These are phyloP conservation scores for Ustilago shanxiensis DNA, from an alignment of 1,284 basidiomycete genomes.

Conservation along the genomic window DNA sequence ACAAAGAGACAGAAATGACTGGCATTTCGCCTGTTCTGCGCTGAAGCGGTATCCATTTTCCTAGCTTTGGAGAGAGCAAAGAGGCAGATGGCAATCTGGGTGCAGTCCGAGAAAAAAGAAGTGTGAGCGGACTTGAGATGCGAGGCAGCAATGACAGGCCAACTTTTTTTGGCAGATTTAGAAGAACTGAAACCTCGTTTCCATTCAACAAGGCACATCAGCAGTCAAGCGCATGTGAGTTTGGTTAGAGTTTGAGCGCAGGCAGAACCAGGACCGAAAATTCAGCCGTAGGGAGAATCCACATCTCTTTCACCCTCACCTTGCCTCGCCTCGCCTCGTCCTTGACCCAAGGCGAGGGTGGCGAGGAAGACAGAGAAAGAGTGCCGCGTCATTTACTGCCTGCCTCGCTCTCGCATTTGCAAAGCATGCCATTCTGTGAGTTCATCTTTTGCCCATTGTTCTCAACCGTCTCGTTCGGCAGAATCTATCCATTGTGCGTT, in stretches of 20 bases:
- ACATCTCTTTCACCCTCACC: background rate
- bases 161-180: slow-evolving; percentile 33
- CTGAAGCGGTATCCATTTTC: too few species aligned
- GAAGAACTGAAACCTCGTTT: slow-evolving; percentile 34
- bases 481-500: background rate
- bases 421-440: background rate
- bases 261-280: background rate
- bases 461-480: background rate
- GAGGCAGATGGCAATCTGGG: slow-evolving; percentile 8
- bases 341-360: background rate
- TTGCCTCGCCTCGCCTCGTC: too few species aligned
- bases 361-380: background rate
- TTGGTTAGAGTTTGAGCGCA: background rate
- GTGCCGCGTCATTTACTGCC: slow-evolving; percentile 1
- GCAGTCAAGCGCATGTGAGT: background rate
- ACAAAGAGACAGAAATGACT: too few species aligned
- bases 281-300: slow-evolving; percentile 1
- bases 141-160: slow-evolving; percentile 26
- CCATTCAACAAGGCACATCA: background rate
- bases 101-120: slow-evolving; percentile 6
- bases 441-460: background rate
- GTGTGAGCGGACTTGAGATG: slow-evolving; percentile 7
- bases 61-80: background rate
- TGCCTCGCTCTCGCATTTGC: background rate
- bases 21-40: too few species aligned